Percentiles rank a stretch among this genome's conserved stretches.
Evolutionary conservation across 139 green algal genomes (phyloP).

Genomic region (Tetratostichococcus sp.): DNA sequence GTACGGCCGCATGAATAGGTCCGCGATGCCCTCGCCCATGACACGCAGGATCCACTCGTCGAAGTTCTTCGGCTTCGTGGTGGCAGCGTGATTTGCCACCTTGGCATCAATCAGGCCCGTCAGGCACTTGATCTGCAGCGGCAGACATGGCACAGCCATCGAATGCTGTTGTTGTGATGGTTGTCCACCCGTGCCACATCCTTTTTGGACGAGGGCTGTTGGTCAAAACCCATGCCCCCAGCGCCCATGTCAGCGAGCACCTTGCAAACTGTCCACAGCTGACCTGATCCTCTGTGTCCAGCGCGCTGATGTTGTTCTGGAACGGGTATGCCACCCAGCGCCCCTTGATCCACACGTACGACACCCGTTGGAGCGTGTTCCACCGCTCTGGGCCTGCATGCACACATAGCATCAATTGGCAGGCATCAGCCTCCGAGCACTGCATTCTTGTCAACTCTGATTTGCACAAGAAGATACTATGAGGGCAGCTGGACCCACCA

Average conservation of each 20-base stretch:
- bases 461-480: too few relatives aligned
- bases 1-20: slow-evolving; percentile 94
- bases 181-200: too few relatives aligned
- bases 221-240: too few relatives aligned
- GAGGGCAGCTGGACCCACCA: slow-evolving; percentile 6
- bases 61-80: slow-evolving; percentile 76
- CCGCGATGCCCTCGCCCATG: slow-evolving; percentile 81
- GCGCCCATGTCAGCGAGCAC: too few relatives aligned
- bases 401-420: neutral
- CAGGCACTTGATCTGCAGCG: slow-evolving; percentile 69
- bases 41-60: slow-evolving; percentile 91
- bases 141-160: neutral
- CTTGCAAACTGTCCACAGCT: too few relatives aligned
- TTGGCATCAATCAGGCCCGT: slow-evolving; percentile 81
- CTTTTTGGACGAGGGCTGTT: too few relatives aligned
- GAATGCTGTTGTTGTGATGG: too few relatives aligned
- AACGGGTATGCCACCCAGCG: slow-evolving; percentile 90
- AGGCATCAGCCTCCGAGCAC: too few relatives aligned
- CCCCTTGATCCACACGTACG: slow-evolving; percentile 82
- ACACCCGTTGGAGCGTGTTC: slow-evolving; percentile 83
- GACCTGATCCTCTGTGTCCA: slow-evolving; percentile 84
- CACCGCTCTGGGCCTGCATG: slow-evolving; percentile 58
- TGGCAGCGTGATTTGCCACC: slow-evolving; percentile 59
- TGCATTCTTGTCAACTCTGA: too few relatives aligned
- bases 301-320: slow-evolving; percentile 85